phyloP scores from a whole-genome alignment of 1,284 basidiomycete species.

The Irpex lacteus region DNA sequence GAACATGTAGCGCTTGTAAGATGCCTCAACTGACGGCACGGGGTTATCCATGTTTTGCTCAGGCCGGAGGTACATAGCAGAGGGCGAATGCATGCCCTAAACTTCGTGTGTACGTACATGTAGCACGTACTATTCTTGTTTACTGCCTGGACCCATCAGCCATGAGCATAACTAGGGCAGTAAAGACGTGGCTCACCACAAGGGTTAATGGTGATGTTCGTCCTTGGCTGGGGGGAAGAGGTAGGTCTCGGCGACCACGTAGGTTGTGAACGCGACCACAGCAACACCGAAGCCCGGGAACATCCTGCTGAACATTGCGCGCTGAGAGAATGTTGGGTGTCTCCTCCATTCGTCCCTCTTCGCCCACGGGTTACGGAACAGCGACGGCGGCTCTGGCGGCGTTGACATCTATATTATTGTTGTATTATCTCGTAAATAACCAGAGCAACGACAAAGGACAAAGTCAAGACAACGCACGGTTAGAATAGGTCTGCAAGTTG shows the following conservation, averaged over 20 bases:
- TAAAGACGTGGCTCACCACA: conserved; percentile 1
- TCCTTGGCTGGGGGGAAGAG: conserved; percentile 26
- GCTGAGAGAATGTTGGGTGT: conserved; percentile 81
- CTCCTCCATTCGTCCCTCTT: conserved; percentile 93
- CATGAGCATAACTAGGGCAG: not conserved
- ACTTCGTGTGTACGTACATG: not conserved
- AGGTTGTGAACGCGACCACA: conserved; percentile 85
- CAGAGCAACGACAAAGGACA: conserved; percentile 7
- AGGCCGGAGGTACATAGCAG: not conserved
- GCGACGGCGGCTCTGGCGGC: conserved; percentile 41
- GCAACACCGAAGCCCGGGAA: conserved; percentile 95
- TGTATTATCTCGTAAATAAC: conserved; percentile 2
- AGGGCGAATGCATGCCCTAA: not conserved
- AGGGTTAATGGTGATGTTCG: conserved; percentile 27
- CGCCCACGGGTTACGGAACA: conserved; percentile 93
- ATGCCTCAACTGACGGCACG: not conserved
- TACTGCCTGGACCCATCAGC: not conserved
- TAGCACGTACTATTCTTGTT: not conserved
- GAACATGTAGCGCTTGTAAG: not conserved
- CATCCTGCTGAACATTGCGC: conserved; percentile 81
- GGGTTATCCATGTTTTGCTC: not conserved
- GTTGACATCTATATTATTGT: conserved; percentile 43
- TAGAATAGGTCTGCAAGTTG: conserved; percentile 2
- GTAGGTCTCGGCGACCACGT: conserved; percentile 82
- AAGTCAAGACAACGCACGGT: conserved; percentile 5